These are phyloP conservation scores for Fusarium sp. DNA, from an alignment of 2,329 filamentous ascomycete species.

Conservation along the genomic window DNA sequence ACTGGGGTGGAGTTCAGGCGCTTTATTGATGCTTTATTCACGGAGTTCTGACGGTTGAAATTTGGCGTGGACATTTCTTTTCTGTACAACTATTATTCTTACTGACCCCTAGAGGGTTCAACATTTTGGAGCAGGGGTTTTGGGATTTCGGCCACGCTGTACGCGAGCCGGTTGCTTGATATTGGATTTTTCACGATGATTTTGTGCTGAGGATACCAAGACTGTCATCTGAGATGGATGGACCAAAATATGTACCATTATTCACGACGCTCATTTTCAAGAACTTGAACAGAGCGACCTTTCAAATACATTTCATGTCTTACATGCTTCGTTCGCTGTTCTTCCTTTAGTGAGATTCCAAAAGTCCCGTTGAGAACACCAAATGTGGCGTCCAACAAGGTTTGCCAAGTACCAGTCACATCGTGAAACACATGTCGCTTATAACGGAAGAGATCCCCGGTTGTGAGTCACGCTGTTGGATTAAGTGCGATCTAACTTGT, in stretches of 20 bases:
- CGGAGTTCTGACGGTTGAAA: constrained; percentile 19
- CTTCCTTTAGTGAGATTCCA: not conserved
- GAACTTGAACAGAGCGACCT: constrained; percentile 19
- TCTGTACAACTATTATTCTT: constrained; percentile 51
- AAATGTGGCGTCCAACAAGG: constrained; percentile 5
- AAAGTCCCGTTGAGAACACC: constrained; percentile 5
- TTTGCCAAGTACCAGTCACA: constrained; percentile 24
- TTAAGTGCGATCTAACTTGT: constrained; percentile 10
- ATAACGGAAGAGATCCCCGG: constrained; percentile 32
- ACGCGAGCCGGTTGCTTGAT: constrained; percentile 10
- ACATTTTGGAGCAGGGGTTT: constrained; percentile 21
- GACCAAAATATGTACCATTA: constrained; percentile 43
- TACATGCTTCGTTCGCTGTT: not conserved
- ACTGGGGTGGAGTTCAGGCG: constrained; percentile 30
- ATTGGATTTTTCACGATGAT: constrained; percentile 18
- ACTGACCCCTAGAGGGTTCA: constrained; percentile 15
- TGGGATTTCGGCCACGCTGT: constrained; percentile 10
- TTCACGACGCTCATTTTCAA: constrained; percentile 44
- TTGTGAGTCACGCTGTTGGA: constrained; percentile 36
- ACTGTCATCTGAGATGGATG: constrained; percentile 38
- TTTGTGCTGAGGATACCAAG: constrained; percentile 35
- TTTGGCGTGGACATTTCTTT: constrained; percentile 20
- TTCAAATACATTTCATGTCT: constrained; percentile 7
- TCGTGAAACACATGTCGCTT: constrained; percentile 38
- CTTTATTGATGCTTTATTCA: constrained; percentile 16